phyloP scores from a whole-genome alignment of 768 basidiomycete species.

The Sistotremastrum niveocremeum region DNA sequence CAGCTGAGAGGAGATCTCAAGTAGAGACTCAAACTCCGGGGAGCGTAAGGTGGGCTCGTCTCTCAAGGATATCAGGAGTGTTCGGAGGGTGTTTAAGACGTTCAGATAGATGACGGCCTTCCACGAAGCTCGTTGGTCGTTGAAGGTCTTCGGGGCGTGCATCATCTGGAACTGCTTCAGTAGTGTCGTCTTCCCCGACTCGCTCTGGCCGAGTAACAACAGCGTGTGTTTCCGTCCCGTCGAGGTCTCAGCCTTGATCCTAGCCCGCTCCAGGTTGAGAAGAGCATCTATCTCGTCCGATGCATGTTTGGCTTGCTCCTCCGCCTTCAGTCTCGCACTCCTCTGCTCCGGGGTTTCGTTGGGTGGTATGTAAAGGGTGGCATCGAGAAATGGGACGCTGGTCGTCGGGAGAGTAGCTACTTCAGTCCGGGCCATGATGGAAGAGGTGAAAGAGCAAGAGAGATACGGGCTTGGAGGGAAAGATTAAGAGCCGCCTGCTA shows the following conservation, averaged over 20 bases:
- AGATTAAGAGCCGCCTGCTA: background rate
- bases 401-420: background rate
- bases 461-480: background rate
- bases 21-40: background rate
- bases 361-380: slow-evolving; percentile 51
- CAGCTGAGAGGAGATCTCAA: slow-evolving; percentile 2
- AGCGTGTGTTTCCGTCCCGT: slow-evolving; percentile 39
- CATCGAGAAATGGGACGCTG: slow-evolving; percentile 51
- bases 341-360: slow-evolving; percentile 60
- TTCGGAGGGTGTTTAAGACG: slow-evolving; percentile 67
- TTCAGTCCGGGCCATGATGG: background rate
- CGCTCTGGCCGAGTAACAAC: slow-evolving; percentile 74
- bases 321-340: slow-evolving; percentile 48
- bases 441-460: background rate
- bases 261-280: slow-evolving; percentile 51
- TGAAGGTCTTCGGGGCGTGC: slow-evolving; percentile 65
- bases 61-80: slow-evolving; percentile 42
- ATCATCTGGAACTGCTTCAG: slow-evolving; percentile 80
- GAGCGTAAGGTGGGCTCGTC: background rate
- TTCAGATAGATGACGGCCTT: slow-evolving; percentile 82
- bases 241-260: slow-evolving; percentile 31
- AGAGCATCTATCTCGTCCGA: slow-evolving; percentile 72
- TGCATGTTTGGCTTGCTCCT: slow-evolving; percentile 57
- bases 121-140: slow-evolving; percentile 74
- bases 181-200: slow-evolving; percentile 82